Evolutionary conservation across 2,329 filamentous ascomycete genomes (phyloP).

Genomic region (Ascochyta viciae-villosae): DNA sequence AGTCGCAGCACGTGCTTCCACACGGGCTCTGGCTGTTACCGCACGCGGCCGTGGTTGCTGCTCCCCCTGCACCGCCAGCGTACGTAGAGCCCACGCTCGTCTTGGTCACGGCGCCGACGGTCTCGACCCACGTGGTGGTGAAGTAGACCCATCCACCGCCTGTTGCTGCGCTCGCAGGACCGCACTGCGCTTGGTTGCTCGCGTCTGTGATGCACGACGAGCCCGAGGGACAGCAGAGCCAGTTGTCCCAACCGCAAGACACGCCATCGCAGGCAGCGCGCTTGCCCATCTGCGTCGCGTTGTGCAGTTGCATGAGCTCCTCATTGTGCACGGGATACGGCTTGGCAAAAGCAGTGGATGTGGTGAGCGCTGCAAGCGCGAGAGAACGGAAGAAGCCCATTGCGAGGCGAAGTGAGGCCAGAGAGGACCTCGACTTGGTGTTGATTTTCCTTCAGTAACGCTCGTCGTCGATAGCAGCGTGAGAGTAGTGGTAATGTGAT

Average conservation of each 20-base stretch:
- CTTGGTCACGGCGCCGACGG: constrained; percentile 57
- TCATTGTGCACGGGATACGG: constrained; percentile 40
- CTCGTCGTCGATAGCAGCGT: constrained; percentile 4
- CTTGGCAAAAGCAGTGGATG: constrained; percentile 59
- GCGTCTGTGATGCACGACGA: constrained; percentile 42
- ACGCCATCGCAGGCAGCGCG: constrained; percentile 25
- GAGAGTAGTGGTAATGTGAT: constrained; percentile 6
- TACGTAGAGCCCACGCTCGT: constrained; percentile 61
- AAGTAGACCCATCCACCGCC: constrained; percentile 62
- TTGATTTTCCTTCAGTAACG: background rate
- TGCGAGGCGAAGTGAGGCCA: constrained; percentile 1
- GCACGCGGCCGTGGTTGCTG: constrained; percentile 50
- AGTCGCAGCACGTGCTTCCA: constrained; percentile 73
- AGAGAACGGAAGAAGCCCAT: constrained; percentile 63
- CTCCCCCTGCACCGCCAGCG: constrained; percentile 27
- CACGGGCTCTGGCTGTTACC: constrained; percentile 65
- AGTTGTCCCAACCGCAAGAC: constrained; percentile 44
- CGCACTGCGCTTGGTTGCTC: constrained; percentile 47
- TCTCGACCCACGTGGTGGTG: constrained; percentile 65
- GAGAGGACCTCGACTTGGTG: background rate
- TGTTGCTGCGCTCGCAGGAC: constrained; percentile 32
- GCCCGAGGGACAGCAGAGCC: constrained; percentile 46
- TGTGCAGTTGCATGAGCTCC: constrained; percentile 38
- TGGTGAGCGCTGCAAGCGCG: constrained; percentile 61
- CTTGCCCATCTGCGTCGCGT: constrained; percentile 37